A percentile compares a stretch with the other conserved stretches of the same genome.
Evolutionary conservation across 1,284 basidiomycete genomes (phyloP).

Genomic region (Ceratobasidium sp.): DNA sequence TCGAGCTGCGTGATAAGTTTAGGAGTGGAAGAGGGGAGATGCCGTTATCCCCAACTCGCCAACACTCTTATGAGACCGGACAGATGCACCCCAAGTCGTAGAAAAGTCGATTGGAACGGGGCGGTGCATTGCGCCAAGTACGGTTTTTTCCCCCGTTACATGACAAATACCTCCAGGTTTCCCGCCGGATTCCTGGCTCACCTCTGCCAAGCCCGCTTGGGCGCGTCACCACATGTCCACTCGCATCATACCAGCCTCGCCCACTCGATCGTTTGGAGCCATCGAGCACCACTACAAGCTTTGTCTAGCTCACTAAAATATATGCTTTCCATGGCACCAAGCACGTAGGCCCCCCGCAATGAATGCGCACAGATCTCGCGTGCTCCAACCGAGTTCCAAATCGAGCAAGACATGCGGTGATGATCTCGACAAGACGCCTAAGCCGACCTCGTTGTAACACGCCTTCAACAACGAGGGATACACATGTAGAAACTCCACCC

Average conservation of each 20-base stretch:
- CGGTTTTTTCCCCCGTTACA: background rate
- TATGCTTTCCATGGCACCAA: background rate
- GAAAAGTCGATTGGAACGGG: slow-evolving; percentile 2
- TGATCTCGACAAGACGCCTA: background rate
- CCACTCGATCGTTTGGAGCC: background rate
- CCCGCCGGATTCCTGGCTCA: background rate
- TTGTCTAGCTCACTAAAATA: background rate
- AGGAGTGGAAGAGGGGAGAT: background rate
- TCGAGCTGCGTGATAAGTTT: background rate
- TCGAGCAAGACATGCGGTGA: background rate
- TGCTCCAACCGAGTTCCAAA: background rate
- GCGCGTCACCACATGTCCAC: background rate
- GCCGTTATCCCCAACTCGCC: slow-evolving; percentile 10
- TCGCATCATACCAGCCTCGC: background rate
- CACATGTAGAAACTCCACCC: background rate
- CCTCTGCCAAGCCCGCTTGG: background rate
- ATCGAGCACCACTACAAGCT: background rate
- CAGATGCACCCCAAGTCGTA: background rate
- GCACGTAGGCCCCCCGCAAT: too few relatives aligned
- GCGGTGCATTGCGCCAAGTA: slow-evolving; percentile 30
- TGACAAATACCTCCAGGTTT: background rate
- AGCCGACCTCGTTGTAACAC: background rate
- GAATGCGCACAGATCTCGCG: background rate
- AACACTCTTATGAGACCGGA: background rate
- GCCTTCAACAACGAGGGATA: background rate